Conservation (phyloP, 169 alveolate species). For the Babesia divergens region DNA sequence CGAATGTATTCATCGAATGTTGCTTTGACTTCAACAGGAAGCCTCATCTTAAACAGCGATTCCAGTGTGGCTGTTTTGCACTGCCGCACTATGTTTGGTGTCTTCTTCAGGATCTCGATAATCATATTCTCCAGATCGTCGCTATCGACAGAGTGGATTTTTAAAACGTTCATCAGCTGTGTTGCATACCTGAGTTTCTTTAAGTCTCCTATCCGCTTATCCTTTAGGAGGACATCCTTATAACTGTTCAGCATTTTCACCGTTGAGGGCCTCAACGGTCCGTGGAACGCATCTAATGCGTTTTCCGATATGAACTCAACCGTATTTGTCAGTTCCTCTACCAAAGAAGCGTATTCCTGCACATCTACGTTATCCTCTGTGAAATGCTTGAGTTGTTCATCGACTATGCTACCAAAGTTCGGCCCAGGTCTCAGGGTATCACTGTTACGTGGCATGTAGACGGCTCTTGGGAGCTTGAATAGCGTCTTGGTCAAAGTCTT, state of each 20-base stretch:
- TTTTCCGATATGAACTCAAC: slow-evolving; percentile 20
- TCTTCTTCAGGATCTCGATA: background rate
- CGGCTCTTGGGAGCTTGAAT: slow-evolving; percentile 49
- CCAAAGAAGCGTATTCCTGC: slow-evolving; percentile 4
- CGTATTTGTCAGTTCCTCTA: background rate
- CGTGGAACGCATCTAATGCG: slow-evolving; percentile 1
- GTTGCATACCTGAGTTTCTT: slow-evolving; percentile 16
- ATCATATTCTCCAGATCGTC: slow-evolving; percentile 27
- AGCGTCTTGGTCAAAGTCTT: background rate
- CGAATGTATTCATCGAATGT: background rate
- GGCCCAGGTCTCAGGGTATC: slow-evolving; percentile 24
- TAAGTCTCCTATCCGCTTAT: background rate
- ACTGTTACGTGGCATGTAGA: slow-evolving; percentile 22
- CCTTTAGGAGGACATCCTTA: slow-evolving; percentile 12
- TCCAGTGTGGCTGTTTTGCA: slow-evolving; percentile 14
- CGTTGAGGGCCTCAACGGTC: slow-evolving; percentile 21
- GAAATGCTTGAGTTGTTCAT: background rate
- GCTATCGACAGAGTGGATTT: slow-evolving; percentile 33
- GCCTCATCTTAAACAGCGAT: slow-evolving; percentile 3
- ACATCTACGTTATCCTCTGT: background rate
- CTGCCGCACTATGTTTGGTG: slow-evolving; percentile 23
- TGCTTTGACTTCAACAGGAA: background rate
- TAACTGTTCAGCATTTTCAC: background rate
- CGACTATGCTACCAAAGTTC: slow-evolving; percentile 12
- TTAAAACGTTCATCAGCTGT: slow-evolving; percentile 22